Evolutionary conservation across 495 filamentous ascomycete genomes (phyloP), one percentile per base, ranked within the genome.

Genomic region (Hypoxylon rickii): DNA sequence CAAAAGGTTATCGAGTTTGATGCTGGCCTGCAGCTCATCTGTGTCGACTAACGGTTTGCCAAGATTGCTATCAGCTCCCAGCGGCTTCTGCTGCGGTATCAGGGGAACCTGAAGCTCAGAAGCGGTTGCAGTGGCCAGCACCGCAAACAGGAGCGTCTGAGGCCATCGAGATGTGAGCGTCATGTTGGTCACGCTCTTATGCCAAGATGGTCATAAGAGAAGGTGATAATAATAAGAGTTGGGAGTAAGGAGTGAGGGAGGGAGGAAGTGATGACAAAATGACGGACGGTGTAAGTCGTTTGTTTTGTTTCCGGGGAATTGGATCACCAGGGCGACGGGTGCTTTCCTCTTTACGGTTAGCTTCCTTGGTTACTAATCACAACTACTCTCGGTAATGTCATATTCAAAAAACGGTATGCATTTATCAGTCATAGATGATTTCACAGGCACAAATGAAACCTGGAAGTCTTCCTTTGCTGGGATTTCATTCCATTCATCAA

Each of bases 1-100:
- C 5, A 83, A 56, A 16, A 87, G 81, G 21, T 72, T 77, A 15
- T 80, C 73, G 38, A 63, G 66, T 40, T 71, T 76, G 65, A 87
- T 83, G 53, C 72, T 72, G 21, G 61, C 72, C 60, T 87, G 79
- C 38, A 86, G 73, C 16, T 67, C 68, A 45, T 79, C 67, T 8
- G 79, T 80, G 68, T 76, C 74, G 38, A 87, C 70, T 33, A 75
- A 44, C 22, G 69, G 70, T 48, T 70, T 75, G 5, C 68, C 69
- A 18, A 47, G 29, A 20, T 34, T 4, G 15, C 54, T 52, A 11
- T 17, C 43, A 17, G 39, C 44, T 29, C 22, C 26, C 2, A 48
- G 0, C 8, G 43, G 53, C 8, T 19, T 42, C 26, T 63, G 55
- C 3, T 52, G 53, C 7, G 59, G 29, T 32, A 50, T 33, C 32